Conservation (phyloP, 441 rosid genomes). For the Kokia cookei region DNA sequence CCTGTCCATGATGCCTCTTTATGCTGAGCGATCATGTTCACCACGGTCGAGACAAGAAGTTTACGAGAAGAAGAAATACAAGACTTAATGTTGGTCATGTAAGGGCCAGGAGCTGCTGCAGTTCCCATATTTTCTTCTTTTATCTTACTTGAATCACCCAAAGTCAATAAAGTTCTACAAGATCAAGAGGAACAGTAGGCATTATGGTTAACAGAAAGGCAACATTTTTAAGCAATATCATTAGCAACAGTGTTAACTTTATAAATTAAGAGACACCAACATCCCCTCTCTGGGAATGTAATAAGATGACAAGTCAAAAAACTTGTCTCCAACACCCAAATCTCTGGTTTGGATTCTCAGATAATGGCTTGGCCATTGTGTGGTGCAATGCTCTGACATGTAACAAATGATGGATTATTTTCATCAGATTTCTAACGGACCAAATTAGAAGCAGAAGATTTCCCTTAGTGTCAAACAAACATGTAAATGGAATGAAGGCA, state of each 20-base stretch:
- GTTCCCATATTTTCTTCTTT: slow-evolving; percentile 6
- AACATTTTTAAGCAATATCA: not conserved
- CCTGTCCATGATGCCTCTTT: slow-evolving; percentile 28
- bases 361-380: not conserved
- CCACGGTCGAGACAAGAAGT: slow-evolving; percentile 13
- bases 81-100: slow-evolving; percentile 29
- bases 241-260: not conserved
- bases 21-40: slow-evolving; percentile 14
- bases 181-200: not conserved
- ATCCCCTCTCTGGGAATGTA: not conserved
- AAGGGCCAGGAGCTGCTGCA: slow-evolving; percentile 25
- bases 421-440: not conserved
- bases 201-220: not conserved
- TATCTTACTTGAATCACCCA: not conserved
- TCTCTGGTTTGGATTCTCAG: not conserved
- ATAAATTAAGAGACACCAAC: not conserved
- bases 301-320: not conserved
- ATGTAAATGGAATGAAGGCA: not conserved
- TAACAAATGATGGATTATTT: not conserved
- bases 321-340: not conserved
- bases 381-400: not conserved
- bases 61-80: slow-evolving; percentile 22
- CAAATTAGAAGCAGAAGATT: not conserved
- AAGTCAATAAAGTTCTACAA: not conserved
- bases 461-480: not conserved